Base-by-base conservation (phyloP, 306 rosid genomes). In the Lagenaria siceraria region DNA sequence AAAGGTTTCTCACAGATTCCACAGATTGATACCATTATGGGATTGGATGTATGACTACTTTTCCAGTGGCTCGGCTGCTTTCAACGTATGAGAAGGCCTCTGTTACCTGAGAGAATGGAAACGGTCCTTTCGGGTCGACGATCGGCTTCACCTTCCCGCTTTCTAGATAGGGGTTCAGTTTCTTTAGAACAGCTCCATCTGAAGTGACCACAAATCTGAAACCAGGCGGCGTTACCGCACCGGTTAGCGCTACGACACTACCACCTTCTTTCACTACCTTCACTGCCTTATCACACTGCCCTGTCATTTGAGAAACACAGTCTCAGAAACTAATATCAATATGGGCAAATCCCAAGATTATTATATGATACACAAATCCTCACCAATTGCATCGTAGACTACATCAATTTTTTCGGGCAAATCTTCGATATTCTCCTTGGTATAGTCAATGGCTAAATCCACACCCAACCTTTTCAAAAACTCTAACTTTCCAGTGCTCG, bases 131-230 rank as follows among this genome's bases (percentile, higher is more conserved):
- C 21, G 97, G 88, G 36, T 95, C 99, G 2, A 90, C 77, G 77
- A 95, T 79, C 61, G 99, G 78, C 91, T 95, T 92, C 85, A 95
- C 97, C 74, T 95, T 87, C 24, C 97, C 99, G 78, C 93, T 89
- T 71, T 92, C 97, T 46, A 95, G 78, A 58, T 83, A 95, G 11
- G 98, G 97, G 79, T 90, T 95, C 43, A 95, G 83, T 78, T 95
- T 92, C 89, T 81, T 92, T 51, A 95, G 65, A 78, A 90, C 96
- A 6, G 76, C 92, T 61, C 98, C 98, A 62, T 95, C 83, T 10
- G 98, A 92, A 38, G 97, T 90, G 6, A 95, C 97, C 6, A 95
- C 97, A 79, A 92, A 95, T 88, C 99, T 90, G 89, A 95, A 95
- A 7, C 97, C 99, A 40, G 99, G 96, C 31, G 97, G 90, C 18